Evolutionary conservation across 441 rosid species (phyloP).

Genomic region (Melastoma candidum): DNA sequence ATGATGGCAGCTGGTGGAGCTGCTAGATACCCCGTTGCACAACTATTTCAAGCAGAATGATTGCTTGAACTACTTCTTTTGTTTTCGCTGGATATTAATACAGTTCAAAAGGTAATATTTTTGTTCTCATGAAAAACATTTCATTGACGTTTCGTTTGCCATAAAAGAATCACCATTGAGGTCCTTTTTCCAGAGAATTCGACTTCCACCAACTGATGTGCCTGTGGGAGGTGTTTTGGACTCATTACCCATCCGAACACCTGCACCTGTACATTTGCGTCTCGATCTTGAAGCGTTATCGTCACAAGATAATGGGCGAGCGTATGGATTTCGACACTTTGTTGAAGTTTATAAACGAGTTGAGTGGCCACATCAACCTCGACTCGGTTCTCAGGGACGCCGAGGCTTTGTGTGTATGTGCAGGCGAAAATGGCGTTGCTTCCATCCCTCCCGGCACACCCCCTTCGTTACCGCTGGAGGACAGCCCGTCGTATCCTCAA

Average conservation of each 20-base stretch:
- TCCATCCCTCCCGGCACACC: constrained; percentile 92
- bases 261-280: constrained; percentile 82
- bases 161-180: too few species aligned
- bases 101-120: constrained; percentile 73
- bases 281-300: constrained; percentile 81
- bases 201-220: constrained; percentile 72
- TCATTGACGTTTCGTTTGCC: background rate
- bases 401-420: constrained; percentile 86
- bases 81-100: constrained; percentile 97
- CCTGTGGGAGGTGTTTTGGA: constrained; percentile 96
- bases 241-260: constrained; percentile 75
- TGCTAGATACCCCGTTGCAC: constrained; percentile 80
- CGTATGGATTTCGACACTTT: constrained; percentile 96
- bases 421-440: constrained; percentile 94
- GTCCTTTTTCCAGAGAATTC: constrained; percentile 57
- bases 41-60: constrained; percentile 87
- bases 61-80: constrained; percentile 98
- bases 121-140: constrained; percentile 5
- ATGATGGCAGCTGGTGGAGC: constrained; percentile 78
- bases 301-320: constrained; percentile 78
- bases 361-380: constrained; percentile 73
- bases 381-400: constrained; percentile 75
- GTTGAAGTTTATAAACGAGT: constrained; percentile 87
- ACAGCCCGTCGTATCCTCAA: constrained; percentile 41
- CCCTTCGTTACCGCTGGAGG: constrained; percentile 66